Evolutionary conservation across 345 rosid species (phyloP).

Genomic region (Heritiera fomes): DNA sequence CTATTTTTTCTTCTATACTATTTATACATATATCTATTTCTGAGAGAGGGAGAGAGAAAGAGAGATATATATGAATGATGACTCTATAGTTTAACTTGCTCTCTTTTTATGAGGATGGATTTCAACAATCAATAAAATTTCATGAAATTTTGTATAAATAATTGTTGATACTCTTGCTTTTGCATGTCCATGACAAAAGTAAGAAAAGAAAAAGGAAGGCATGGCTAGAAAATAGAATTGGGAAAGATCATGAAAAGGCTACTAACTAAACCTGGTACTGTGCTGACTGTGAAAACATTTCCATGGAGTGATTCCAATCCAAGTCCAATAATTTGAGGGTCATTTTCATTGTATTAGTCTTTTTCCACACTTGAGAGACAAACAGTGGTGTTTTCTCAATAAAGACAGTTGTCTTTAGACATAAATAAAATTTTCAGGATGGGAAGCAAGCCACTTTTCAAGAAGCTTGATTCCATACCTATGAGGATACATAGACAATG

Average conservation of each 20-base stretch:
- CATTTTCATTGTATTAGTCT: slow-evolving; percentile 20
- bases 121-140: slow-evolving; percentile 10
- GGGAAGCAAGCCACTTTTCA: slow-evolving; percentile 16
- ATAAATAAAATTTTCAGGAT: slow-evolving; percentile 24
- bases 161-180: not conserved
- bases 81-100: slow-evolving; percentile 32
- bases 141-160: slow-evolving; percentile 1
- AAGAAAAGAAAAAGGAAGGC: not conserved
- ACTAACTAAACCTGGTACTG: not conserved
- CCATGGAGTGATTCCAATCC: slow-evolving; percentile 1
- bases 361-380: slow-evolving; percentile 27
- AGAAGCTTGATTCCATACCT: slow-evolving; percentile 18
- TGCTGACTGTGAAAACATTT: not conserved
- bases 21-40: slow-evolving; percentile 9
- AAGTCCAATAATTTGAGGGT: slow-evolving; percentile 23
- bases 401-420: slow-evolving; percentile 41
- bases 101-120: slow-evolving; percentile 40
- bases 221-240: not conserved
- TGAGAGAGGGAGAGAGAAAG: slow-evolving; percentile 7
- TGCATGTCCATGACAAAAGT: not conserved
- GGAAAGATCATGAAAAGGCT: not conserved
- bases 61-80: slow-evolving; percentile 22
- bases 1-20: slow-evolving; percentile 9
- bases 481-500: not conserved
- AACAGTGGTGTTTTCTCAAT: slow-evolving; percentile 31